Base-by-base conservation (phyloP, 257 asterid species). In the Ehretia macrophylla region DNA sequence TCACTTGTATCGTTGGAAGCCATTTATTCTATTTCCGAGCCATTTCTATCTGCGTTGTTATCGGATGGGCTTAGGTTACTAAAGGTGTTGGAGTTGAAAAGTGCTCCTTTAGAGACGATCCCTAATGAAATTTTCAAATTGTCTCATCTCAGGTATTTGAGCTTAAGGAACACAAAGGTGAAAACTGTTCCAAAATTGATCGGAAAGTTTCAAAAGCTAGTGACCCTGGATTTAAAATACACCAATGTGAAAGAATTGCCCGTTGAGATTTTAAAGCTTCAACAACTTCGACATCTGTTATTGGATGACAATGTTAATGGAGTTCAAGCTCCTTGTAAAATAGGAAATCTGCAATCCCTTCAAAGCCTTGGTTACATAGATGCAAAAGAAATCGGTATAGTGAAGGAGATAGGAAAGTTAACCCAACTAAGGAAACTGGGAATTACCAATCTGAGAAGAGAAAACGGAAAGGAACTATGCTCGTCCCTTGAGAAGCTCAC, bases 401-500 rank as follows among this genome's bases (percentile, higher is more conserved):
- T 63, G 14, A 61, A 42, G 3, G 72, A 75, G 44, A 40, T 67
- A 21, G 75, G 69, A 32, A 75, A 58, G 55, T 60, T 71, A 56
- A 27, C 56, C 51, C 56, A 70, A 11, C 58, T 69, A 18, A 38
- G 69, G 61, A 58, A 20, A 50, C 37, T 73, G n/a, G 11, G 47
- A 8, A 68, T 73, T 32, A 35, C 72, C 32, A 74, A 65, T 35
- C 54, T 74, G 48, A 68, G 59, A 51, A 52, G 57, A 55, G 65
- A 67, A 71, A 68, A 75, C 1, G 69, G 69, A 17, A 39, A 44
- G 38, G 74, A 23, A 8, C 59, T 71, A 8, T 75, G 74, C 37
- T 63, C 66, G 18, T 66, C 72, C 58, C 65, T 67, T 19, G 69
- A 44, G 46, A 75, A 63, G 57, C 66, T 71, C 21, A 50, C 5